Evolutionary conservation across 495 filamentous ascomycete genomes (phyloP).

Genomic region (Ascobolus immersus): DNA sequence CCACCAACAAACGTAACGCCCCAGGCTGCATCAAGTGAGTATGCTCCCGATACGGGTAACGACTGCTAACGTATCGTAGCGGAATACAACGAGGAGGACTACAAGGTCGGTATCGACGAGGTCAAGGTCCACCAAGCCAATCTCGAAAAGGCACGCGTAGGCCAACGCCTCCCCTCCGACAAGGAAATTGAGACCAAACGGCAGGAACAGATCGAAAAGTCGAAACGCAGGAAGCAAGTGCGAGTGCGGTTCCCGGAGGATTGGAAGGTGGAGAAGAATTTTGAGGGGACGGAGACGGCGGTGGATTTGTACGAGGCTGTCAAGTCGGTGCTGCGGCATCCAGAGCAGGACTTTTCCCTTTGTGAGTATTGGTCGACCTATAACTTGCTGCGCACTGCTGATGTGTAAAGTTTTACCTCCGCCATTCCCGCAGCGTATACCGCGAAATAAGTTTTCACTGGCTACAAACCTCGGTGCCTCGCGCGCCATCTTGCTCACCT

Average conservation of each 20-base stretch:
- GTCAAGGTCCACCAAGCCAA: conserved; percentile 55
- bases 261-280: no score
- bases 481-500: conserved; percentile 46
- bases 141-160: conserved; percentile 35
- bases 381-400: no score
- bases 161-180: conserved; percentile 44
- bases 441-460: conserved; percentile 35
- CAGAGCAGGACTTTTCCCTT: conserved; percentile 25
- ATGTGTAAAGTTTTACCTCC: no score
- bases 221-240: conserved; percentile 36
- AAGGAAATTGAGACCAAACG: conserved; percentile 35
- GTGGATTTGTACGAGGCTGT: conserved; percentile 14
- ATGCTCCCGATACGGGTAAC: no score
- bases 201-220: conserved; percentile 32
- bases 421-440: conserved; percentile 22
- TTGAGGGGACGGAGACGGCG: no score
- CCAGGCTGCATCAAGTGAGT: no score
- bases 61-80: no score
- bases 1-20: no score
- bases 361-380: conserved; percentile 18
- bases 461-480: conserved; percentile 42
- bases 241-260: conserved; percentile 69
- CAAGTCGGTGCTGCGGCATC: conserved; percentile 11
- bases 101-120: conserved; percentile 60
- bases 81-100: conserved; percentile 57